These are phyloP conservation scores for Plectosphaerella sp. DNA, from an alignment of 2,329 filamentous ascomycete genomes.

Conservation along the genomic window DNA sequence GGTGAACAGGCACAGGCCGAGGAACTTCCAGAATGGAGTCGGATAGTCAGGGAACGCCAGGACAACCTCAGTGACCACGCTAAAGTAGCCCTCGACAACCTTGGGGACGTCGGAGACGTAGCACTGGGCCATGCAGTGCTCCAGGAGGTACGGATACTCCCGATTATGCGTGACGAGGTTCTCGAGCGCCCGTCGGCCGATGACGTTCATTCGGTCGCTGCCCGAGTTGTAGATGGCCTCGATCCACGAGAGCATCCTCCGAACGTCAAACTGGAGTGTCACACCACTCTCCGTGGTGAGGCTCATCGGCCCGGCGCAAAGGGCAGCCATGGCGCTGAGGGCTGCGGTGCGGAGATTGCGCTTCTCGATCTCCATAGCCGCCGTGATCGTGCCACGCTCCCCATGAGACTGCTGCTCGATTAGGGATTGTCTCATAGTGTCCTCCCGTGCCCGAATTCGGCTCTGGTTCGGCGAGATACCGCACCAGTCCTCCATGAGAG, in stretches of 20 bases:
- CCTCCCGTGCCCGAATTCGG: conserved; percentile 77
- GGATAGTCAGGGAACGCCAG: conserved; percentile 78
- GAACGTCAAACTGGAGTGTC: conserved; percentile 86
- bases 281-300: conserved; percentile 84
- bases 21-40: conserved; percentile 83
- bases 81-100: conserved; percentile 90
- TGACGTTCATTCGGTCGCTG: conserved; percentile 88
- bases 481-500: conserved; percentile 98
- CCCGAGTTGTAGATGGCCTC: conserved; percentile 89
- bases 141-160: conserved; percentile 78
- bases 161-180: conserved; percentile 90
- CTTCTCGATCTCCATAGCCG: conserved; percentile 96
- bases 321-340: conserved; percentile 88
- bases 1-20: conserved; percentile 85
- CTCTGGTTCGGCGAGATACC: conserved; percentile 89
- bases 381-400: conserved; percentile 74
- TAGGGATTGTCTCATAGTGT: conserved; percentile 80
- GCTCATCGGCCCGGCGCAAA: conserved; percentile 82
- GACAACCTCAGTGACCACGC: conserved; percentile 83
- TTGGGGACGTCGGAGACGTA: conserved; percentile 79
- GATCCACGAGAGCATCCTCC: conserved; percentile 91
- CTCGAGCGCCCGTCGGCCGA: conserved; percentile 80
- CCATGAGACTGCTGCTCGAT: conserved; percentile 73
- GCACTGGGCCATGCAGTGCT: conserved; percentile 87
- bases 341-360: conserved; percentile 85